Conservation (phyloP, 1,139 yeast genomes). For the Taiozyma onychis region DNA sequence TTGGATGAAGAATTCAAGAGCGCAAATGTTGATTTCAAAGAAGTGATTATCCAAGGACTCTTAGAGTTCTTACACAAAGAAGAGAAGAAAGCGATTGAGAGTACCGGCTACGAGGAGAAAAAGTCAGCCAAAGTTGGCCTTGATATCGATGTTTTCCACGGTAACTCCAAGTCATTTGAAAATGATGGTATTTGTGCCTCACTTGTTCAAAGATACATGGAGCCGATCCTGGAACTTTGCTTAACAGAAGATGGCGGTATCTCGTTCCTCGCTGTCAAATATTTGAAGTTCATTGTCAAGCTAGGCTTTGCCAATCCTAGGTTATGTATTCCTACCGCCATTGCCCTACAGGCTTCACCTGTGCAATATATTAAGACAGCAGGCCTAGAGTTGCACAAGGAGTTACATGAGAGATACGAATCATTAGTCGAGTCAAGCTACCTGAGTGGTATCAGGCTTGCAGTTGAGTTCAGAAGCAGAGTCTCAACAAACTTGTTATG, state of each 20-base stretch:
- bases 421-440: constrained; percentile 63
- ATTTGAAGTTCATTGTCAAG: constrained; percentile 48
- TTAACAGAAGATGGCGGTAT: constrained; percentile 38
- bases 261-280: constrained; percentile 46
- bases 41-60: constrained; percentile 49
- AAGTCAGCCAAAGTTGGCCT: constrained; percentile 27
- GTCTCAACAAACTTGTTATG: constrained; percentile 5
- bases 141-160: constrained; percentile 51
- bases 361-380: constrained; percentile 36
- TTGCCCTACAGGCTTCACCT: constrained; percentile 61
- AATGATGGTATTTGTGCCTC: constrained; percentile 73
- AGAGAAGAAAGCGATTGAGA: constrained; percentile 39
- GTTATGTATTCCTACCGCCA: constrained; percentile 57
- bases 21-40: constrained; percentile 34
- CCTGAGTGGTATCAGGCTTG: constrained; percentile 55
- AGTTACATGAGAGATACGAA: constrained; percentile 60
- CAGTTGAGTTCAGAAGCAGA: constrained; percentile 36
- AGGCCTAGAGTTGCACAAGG: constrained; percentile 49
- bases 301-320: constrained; percentile 76
- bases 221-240: constrained; percentile 43
- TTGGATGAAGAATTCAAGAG: constrained; percentile 46
- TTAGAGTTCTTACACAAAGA: constrained; percentile 49
- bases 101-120: constrained; percentile 32
- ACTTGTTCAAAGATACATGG: constrained; percentile 57
- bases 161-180: constrained; percentile 38